Evolutionary conservation across 352 stramenopile genomes (phyloP), one percentile per base, ranked within the genome.

Genomic region (Globisporangium middletonii): DNA sequence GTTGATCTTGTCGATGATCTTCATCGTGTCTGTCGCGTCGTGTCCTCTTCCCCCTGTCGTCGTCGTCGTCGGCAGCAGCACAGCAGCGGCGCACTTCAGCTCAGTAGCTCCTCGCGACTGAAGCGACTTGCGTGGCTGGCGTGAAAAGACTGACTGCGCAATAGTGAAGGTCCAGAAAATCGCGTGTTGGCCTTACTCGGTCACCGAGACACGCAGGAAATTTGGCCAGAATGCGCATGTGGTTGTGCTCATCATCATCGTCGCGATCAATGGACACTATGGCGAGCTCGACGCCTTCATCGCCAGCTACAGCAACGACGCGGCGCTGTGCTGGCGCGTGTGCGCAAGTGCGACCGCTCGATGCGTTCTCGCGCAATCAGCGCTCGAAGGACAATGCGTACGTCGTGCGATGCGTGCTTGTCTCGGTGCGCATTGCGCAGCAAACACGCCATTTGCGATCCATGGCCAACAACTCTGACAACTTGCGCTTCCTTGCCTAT

Each of bases 1-100:
- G 53, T 74, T 75, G 63, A 95, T 97, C 79, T 96, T 96, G 64
- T 96, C 87, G 64, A 88, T 83, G 69, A 95, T 84, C 70, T 91
- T 91, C 86, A 94, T 93, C 35, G 44, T 53, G 51, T 13, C 59
- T 19, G 18, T 23, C 37, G 13, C 8, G 37, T 42, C 23, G 23
- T 23, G 23, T 23, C 23, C 23, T 23, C 23, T 23, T 23, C 37
- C 13, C 8, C 41, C 16, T 46, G 8, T 46, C 28, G 38, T 27
- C 30, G n/a, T 50, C 2, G 18, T 38, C 7, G 33, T 38, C 33
- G 33, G 23, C 30, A 12, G 5, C 33, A 38, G 33, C 33, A 23
- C 23, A 23, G 23, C 23, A 23, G 23, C 23, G 23, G 23, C 23
- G 23, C 23, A 23, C 23, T 23, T 23, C 23, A 23, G 23, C 23